phyloP scores from a whole-genome alignment of 192 early-diverging fungal species.

The Phycomyces nitens region DNA sequence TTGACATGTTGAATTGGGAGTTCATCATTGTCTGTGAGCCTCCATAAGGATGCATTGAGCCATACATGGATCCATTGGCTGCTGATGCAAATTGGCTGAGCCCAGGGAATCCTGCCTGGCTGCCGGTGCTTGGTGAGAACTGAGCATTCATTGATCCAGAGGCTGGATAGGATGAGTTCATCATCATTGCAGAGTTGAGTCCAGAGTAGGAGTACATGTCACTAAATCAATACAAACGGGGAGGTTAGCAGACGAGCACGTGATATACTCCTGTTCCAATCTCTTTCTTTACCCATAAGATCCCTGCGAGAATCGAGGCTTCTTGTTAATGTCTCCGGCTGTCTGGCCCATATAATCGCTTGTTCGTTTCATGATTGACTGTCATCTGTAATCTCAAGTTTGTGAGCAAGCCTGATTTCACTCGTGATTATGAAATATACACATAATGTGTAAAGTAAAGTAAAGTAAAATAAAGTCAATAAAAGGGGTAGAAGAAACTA shows the following conservation, averaged over 20 bases:
- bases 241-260: too few species aligned
- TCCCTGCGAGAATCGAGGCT: slow-evolving; percentile 11
- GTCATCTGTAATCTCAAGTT: too few species aligned
- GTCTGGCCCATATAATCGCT: slow-evolving; percentile 16
- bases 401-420: too few species aligned
- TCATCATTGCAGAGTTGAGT: too few species aligned
- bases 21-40: background rate
- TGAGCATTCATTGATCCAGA: background rate
- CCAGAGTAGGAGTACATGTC: too few species aligned
- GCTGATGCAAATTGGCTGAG: background rate
- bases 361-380: slow-evolving; percentile 5
- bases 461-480: too few species aligned
- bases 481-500: too few species aligned
- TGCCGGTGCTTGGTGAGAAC: background rate
- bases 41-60: background rate
- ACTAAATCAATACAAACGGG: too few species aligned
- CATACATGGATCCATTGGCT: slow-evolving; percentile 1
- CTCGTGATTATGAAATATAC: too few species aligned
- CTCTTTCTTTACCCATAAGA: slow-evolving; percentile 2
- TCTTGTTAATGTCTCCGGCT: slow-evolving; percentile 12
- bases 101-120: background rate
- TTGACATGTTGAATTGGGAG: background rate
- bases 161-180: too few species aligned
- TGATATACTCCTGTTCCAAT: too few species aligned
- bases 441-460: too few species aligned